Percentiles rank a stretch among this genome's conserved stretches.
phyloP scores from a whole-genome alignment of 352 stramenopile genomes.

The Phytopythium vexans region DNA sequence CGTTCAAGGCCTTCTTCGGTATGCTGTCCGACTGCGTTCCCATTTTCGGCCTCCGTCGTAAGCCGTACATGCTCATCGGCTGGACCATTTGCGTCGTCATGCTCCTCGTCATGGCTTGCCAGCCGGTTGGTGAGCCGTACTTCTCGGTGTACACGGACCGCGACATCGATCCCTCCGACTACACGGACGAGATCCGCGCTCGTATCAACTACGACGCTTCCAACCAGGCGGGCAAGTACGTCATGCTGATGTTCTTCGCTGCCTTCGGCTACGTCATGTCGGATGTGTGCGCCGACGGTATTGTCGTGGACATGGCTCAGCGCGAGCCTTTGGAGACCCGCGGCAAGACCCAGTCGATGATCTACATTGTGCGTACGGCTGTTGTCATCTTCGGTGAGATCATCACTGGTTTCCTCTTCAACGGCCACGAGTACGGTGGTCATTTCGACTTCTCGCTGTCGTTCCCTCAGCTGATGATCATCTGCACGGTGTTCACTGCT shows the following conservation, averaged over 20 bases:
- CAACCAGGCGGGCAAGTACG: slow-evolving; percentile 16
- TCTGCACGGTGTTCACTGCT: slow-evolving; percentile 15
- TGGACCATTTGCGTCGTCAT: slow-evolving; percentile 29
- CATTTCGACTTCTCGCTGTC: slow-evolving; percentile 34
- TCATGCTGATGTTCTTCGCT: slow-evolving; percentile 25
- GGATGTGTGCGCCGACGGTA: slow-evolving; percentile 24
- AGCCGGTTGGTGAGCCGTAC: slow-evolving; percentile 24
- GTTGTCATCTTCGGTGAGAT: slow-evolving; percentile 25
- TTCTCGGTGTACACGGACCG: slow-evolving; percentile 12
- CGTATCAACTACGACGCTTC: slow-evolving; percentile 16
- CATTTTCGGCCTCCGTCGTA: slow-evolving; percentile 14
- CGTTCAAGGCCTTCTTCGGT: slow-evolving; percentile 28
- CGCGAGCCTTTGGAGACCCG: slow-evolving; percentile 32
- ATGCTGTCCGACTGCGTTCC: too few species aligned
- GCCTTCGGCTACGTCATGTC: slow-evolving; percentile 20
- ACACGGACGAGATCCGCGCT: slow-evolving; percentile 9
- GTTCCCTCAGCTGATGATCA: slow-evolving; percentile 29
- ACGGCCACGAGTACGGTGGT: slow-evolving; percentile 42
- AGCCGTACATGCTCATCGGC: slow-evolving; percentile 20
- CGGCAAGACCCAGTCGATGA: slow-evolving; percentile 30
- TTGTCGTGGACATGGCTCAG: slow-evolving; percentile 35
- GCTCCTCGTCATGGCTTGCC: slow-evolving; percentile 23
- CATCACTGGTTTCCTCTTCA: slow-evolving; percentile 38
- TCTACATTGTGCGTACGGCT: too few species aligned
- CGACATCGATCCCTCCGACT: slow-evolving; percentile 19